A percentile compares a stretch with the other conserved stretches of the same genome.
Conservation (phyloP, 768 basidiomycete genomes). For the Gymnopilus junonius region DNA sequence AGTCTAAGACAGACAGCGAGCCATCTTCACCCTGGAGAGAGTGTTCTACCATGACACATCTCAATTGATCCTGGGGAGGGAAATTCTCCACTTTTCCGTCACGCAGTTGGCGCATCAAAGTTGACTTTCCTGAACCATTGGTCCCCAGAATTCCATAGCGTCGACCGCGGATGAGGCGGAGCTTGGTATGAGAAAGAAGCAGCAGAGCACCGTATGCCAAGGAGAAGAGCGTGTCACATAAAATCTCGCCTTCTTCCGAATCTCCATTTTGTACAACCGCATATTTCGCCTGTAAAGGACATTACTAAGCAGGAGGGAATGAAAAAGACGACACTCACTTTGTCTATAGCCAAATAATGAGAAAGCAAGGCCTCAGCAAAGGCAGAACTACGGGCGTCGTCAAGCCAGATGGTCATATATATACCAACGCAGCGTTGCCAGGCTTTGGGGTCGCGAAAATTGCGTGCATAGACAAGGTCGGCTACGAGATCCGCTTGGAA, state of each 20-base stretch:
- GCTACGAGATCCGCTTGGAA: conserved; percentile 78
- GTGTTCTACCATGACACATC: conserved; percentile 97
- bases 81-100: conserved; percentile 98
- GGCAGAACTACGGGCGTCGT: conserved; percentile 45
- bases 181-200: conserved; percentile 90
- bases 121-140: conserved; percentile 97
- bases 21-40: conserved; percentile 93
- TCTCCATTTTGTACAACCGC: conserved; percentile 43
- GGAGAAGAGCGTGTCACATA: conserved; percentile 94
- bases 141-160: conserved; percentile 95
- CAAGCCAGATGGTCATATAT: conserved; percentile 77
- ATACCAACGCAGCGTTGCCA: conserved; percentile 78
- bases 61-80: conserved; percentile 83
- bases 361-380: conserved; percentile 69
- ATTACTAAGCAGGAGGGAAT: conserved; percentile 5
- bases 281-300: conserved; percentile 56
- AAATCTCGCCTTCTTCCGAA: conserved; percentile 78
- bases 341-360: conserved; percentile 80
- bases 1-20: conserved; percentile 82
- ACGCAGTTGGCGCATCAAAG: conserved; percentile 92
- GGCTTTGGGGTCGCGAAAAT: conserved; percentile 52
- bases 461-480: conserved; percentile 71
- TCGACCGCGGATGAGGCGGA: conserved; percentile 87
- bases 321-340: conserved; percentile 40
- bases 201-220: conserved; percentile 95